Evolutionary conservation across 2,329 filamentous ascomycete species (phyloP), one percentile per base, ranked within the genome.

Genomic region (Aspergillus puulaauensis): DNA sequence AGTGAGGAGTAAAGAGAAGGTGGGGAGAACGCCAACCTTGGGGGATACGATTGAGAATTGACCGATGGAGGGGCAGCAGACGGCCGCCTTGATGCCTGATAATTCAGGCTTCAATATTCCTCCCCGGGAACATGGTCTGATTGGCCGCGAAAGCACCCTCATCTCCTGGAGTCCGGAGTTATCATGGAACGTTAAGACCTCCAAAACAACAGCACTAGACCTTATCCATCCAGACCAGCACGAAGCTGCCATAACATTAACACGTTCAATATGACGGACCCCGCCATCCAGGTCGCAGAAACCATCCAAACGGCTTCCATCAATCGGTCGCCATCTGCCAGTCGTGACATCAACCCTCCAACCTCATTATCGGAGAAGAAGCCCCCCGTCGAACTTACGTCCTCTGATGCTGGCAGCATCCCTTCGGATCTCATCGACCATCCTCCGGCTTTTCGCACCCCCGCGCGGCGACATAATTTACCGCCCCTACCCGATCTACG

Each of bases 251-350:
- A 15, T 14, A 27, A 15, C 3, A 6, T n/a, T 24, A 6, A 35
- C 21, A 9, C 21, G 14, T 31, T 11, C 33, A 54, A 50, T 60
- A 89, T 89, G 83, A 73, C 81, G 35, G 76, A 83, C n/a, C 73
- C 85, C 17, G 82, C 86, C 24, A 75, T 86, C 23, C 86, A 95
- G 71, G 77, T 93, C 57, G 90, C 90, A 46, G 90, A 90, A 68
- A 89, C 89, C 35, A 79, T 96, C 63, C 93, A 97, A 74, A 87
- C 89, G 15, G 90, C 87, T 35, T 90, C 89, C 70, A 88, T 96
- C 76, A 88, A 90, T 61, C 83, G 79, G 47, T 70, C 86, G 52
- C 92, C 92, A 0, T 90, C 90, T 40, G 82, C 87, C 5, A 74
- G 72, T 49, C 89, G 90, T 78, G 92, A 96, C 77, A 71, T 91